phyloP scores from a whole-genome alignment of 129 eudicot genomes.

The Helianthus tuberosus region DNA sequence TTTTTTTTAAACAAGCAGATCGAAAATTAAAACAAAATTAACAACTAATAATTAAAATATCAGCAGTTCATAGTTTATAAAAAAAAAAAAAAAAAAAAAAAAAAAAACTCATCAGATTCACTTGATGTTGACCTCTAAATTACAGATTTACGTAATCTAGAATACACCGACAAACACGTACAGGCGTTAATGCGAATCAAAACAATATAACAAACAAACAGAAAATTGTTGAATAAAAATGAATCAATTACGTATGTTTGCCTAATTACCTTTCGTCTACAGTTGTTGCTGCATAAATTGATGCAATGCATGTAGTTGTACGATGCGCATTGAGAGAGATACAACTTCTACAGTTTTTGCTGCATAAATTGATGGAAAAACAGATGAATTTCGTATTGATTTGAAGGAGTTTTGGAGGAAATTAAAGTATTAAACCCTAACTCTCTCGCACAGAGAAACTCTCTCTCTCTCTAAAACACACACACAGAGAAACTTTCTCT shows the following conservation, averaged over 20 bases:
- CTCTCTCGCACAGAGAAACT: too few species aligned
- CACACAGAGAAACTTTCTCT: background rate
- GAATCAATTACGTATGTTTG: background rate
- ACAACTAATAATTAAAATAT: background rate
- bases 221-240: background rate
- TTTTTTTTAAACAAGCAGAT: background rate
- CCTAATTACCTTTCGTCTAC: slow-evolving; percentile 6
- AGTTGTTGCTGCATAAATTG: background rate
- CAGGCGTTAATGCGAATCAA: background rate
- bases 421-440: background rate
- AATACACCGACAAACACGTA: background rate
- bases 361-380: slow-evolving; percentile 15
- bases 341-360: slow-evolving; percentile 20
- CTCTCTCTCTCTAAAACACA: background rate
- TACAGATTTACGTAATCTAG: background rate
- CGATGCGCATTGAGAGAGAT: slow-evolving; percentile 17
- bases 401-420: slow-evolving; percentile 2
- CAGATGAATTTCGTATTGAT: slow-evolving; percentile 19
- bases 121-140: slow-evolving; percentile 27
- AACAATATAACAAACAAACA: background rate
- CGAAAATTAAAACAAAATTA: background rate
- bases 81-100: too few species aligned
- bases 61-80: background rate
- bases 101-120: slow-evolving; percentile 35
- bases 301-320: slow-evolving; percentile 30